Evolutionary conservation across 768 basidiomycete species (phyloP).

Genomic region (Auricularia sp.): DNA sequence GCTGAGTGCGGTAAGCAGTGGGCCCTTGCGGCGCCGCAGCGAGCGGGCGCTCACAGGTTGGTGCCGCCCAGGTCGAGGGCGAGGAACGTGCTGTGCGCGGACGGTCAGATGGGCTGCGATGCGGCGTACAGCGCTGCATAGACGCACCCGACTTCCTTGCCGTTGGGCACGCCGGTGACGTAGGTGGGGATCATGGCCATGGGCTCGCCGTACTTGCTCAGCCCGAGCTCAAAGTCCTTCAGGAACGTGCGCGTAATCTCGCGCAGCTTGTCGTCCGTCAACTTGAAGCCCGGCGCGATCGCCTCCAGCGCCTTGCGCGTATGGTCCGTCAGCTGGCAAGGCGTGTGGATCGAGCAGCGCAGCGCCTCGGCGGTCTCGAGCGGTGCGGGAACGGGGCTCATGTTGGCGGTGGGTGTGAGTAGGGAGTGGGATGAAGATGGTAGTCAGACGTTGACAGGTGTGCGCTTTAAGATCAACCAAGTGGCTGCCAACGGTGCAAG

Average conservation of each 20-base stretch:
- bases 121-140: not conserved
- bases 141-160: conserved; percentile 81
- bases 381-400: not conserved
- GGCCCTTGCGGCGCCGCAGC: conserved; percentile 1
- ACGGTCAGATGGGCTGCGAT: not conserved
- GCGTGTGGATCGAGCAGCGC: not conserved
- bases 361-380: not conserved
- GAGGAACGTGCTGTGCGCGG: conserved; percentile 67
- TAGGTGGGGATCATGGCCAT: conserved; percentile 98
- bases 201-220: conserved; percentile 60
- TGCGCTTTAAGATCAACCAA: not conserved
- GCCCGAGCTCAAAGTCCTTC: conserved; percentile 65
- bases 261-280: conserved; percentile 50
- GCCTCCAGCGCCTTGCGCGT: conserved; percentile 45
- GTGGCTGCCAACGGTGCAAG: not conserved
- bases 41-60: conserved; percentile 59
- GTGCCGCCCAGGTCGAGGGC: conserved; percentile 97
- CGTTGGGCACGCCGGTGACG: conserved; percentile 91
- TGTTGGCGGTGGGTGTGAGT: not conserved
- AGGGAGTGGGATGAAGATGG: not conserved
- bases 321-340: not conserved
- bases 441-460: not conserved
- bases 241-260: conserved; percentile 73
- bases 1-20: conserved; percentile 29
- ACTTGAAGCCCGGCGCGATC: conserved; percentile 64